A percentile compares a stretch with the other conserved stretches of the same genome.
Conservation (phyloP, 164 flowering plant species). For the Akebia trifoliata region DNA sequence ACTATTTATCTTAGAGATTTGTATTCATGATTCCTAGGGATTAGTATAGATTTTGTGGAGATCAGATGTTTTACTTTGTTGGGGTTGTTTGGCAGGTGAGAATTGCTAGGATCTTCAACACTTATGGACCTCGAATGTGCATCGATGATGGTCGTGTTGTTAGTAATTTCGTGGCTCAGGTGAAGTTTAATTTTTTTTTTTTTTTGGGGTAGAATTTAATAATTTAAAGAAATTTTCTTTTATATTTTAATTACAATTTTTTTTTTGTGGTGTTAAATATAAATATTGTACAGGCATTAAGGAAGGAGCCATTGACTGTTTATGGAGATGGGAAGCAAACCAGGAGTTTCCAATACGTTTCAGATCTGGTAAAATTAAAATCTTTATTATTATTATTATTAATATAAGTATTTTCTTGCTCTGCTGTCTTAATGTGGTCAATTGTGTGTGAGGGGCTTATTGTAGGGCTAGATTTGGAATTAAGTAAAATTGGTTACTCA, state of each 20-base stretch:
- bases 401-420: not conserved
- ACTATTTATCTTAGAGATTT: not conserved
- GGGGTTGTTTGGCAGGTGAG: conserved; percentile 53
- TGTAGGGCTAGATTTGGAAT: too few species aligned
- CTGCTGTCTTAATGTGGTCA: too few species aligned
- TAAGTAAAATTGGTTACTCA: too few species aligned
- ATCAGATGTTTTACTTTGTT: not conserved
- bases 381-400: not conserved
- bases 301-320: conserved; percentile 93
- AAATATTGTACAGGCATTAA: conserved; percentile 56
- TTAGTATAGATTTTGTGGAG: too few species aligned
- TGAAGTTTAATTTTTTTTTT: conserved; percentile 11
- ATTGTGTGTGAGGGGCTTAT: too few species aligned
- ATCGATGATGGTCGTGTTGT: conserved; percentile 97
- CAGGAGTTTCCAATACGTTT: conserved; percentile 94
- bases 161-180: conserved; percentile 97
- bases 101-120: conserved; percentile 94
- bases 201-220: too few species aligned
- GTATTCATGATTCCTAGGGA: not conserved
- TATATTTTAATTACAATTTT: not conserved
- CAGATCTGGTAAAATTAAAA: conserved; percentile 62
- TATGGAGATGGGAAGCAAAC: conserved; percentile 99
- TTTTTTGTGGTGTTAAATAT: not conserved
- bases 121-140: conserved; percentile 96
- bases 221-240: not conserved